Evolutionary conservation across 257 asterid genomes (phyloP).

Genomic region (Plantago major): DNA sequence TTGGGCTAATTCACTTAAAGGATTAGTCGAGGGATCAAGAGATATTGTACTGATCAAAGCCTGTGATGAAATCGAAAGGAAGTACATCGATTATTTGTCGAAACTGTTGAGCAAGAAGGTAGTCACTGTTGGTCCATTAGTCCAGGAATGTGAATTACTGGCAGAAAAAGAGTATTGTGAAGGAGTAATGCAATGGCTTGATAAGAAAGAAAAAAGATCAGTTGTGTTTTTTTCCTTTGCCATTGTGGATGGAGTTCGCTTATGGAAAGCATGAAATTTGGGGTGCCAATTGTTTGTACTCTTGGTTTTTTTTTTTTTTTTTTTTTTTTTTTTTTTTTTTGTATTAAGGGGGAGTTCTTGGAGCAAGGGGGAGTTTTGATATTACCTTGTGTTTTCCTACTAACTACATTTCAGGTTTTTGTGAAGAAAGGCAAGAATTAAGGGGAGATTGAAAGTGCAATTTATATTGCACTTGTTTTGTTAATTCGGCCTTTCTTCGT

Average conservation of each 20-base stretch:
- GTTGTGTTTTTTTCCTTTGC: conserved; percentile 35
- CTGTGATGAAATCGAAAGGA: conserved; percentile 34
- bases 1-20: conserved; percentile 17
- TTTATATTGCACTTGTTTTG: too few species aligned
- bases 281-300: conserved; percentile 34
- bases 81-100: conserved; percentile 32
- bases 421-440: too few species aligned
- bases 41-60: conserved; percentile 32
- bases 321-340: too few species aligned
- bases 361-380: too few species aligned
- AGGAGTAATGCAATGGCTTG: conserved; percentile 34
- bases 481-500: too few species aligned
- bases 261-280: conserved; percentile 28
- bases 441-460: too few species aligned
- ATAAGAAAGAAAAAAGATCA: conserved; percentile 21
- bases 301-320: too few species aligned
- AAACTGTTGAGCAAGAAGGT: conserved; percentile 21
- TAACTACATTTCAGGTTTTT: too few species aligned
- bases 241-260: conserved; percentile 46
- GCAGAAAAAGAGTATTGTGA: background rate
- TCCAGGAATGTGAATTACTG: background rate
- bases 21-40: conserved; percentile 17
- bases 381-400: too few species aligned
- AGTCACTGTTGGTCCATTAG: conserved; percentile 35
- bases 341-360: too few species aligned